phyloP scores from a whole-genome alignment of 2,329 filamentous ascomycete species.

The Fusarium sp. region DNA sequence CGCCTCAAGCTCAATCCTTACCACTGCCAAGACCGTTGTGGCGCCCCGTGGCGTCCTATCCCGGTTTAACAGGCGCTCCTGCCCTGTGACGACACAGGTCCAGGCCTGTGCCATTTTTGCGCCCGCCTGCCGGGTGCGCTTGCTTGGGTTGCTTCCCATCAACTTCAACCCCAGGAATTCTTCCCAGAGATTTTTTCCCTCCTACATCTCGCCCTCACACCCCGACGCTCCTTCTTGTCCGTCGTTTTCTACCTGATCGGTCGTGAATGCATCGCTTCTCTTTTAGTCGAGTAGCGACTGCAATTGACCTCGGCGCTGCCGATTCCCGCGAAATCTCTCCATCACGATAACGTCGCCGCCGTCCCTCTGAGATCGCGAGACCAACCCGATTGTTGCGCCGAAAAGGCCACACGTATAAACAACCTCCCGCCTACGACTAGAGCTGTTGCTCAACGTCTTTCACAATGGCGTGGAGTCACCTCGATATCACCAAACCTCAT shows the following conservation, averaged over 20 bases:
- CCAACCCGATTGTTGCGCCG: conserved; percentile 5
- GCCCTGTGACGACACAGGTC: conserved; percentile 45
- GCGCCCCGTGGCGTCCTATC: conserved; percentile 38
- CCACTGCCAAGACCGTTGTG: conserved; percentile 35
- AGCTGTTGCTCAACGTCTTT: conserved; percentile 10
- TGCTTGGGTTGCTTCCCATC: conserved; percentile 1
- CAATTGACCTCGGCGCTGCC: conserved; percentile 38
- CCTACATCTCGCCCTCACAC: conserved; percentile 1
- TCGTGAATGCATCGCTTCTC: conserved; percentile 15
- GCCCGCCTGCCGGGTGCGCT: neutral
- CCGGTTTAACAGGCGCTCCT: conserved; percentile 23
- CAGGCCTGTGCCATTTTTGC: conserved; percentile 43
- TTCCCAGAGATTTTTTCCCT: neutral
- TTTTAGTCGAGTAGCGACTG: conserved; percentile 26
- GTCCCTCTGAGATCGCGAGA: conserved; percentile 31
- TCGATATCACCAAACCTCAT: conserved; percentile 92
- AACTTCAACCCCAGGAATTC: conserved; percentile 10
- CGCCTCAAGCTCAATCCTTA: neutral
- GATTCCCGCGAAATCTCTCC: conserved; percentile 21
- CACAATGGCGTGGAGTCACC: conserved; percentile 81
- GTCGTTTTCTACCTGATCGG: conserved; percentile 4
- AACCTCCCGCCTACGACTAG: conserved; percentile 8
- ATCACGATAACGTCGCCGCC: conserved; percentile 26
- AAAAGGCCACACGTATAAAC: conserved; percentile 17
- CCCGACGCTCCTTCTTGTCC: neutral